phyloP scores from a whole-genome alignment of 805 yeast species.

The Saturnispora dispora region DNA sequence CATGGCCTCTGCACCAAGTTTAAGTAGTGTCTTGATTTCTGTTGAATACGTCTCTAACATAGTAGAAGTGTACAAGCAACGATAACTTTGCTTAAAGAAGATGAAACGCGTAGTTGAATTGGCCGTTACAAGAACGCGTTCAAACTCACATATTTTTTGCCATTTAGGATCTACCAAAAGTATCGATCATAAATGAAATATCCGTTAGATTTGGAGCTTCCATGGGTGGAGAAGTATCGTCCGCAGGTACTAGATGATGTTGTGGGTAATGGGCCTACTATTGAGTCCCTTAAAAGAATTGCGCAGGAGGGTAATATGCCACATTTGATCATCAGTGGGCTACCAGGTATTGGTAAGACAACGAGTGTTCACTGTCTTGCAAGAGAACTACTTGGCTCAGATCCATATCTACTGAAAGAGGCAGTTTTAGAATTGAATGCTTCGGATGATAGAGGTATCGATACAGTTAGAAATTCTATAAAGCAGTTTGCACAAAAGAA shows the following conservation, averaged over 20 bases:
- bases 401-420: constrained; percentile 34
- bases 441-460: constrained; percentile 95
- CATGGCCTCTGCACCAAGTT: constrained; percentile 55
- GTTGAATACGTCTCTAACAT: constrained; percentile 20
- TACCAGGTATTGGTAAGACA: constrained; percentile 97
- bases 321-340: constrained; percentile 87
- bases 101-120: constrained; percentile 2
- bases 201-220: constrained; percentile 27
- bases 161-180: not conserved
- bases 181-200: constrained; percentile 10
- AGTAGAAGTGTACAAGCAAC: not conserved
- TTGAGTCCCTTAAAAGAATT: constrained; percentile 72
- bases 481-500: constrained; percentile 95
- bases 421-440: constrained; percentile 94
- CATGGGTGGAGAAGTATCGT: constrained; percentile 89
- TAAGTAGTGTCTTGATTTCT: constrained; percentile 40
- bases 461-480: constrained; percentile 87
- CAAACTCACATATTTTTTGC: not conserved
- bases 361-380: constrained; percentile 91
- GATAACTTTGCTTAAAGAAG: constrained; percentile 9
- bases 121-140: not conserved
- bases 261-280: constrained; percentile 89
- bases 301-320: constrained; percentile 96
- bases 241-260: constrained; percentile 73
- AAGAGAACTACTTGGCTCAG: constrained; percentile 64